Conservation (phyloP, 495 filamentous ascomycete species). For the Podospora didyma region DNA sequence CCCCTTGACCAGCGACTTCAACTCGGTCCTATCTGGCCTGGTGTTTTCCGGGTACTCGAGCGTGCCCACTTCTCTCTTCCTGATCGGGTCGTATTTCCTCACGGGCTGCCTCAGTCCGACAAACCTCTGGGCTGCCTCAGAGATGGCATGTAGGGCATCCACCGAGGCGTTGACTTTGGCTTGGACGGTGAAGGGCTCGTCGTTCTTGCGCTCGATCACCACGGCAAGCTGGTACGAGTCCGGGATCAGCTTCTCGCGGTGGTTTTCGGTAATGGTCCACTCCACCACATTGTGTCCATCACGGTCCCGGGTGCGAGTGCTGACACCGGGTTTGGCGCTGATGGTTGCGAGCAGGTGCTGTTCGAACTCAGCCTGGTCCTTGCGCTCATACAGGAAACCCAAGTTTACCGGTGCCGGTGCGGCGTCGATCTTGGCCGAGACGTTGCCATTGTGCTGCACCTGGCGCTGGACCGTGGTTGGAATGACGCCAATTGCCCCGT, state of each 20-base stretch:
- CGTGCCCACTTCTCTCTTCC: not conserved
- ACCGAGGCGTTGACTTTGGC: constrained; percentile 6
- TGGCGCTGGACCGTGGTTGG: not conserved
- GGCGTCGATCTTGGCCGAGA: not conserved
- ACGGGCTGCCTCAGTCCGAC: constrained; percentile 2
- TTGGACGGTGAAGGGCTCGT: constrained; percentile 2
- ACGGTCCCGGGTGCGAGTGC: constrained; percentile 1
- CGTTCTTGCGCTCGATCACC: not conserved
- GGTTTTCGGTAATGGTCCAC: constrained; percentile 1
- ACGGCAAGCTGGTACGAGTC: constrained; percentile 6
- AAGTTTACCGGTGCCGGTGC: not conserved
- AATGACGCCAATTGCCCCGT: constrained; percentile 1
- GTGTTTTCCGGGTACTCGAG: constrained; percentile 5
- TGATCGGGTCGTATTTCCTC: not conserved
- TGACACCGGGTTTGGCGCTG: not conserved
- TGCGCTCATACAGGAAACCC: not conserved
- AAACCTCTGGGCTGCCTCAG: not conserved
- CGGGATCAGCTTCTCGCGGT: not conserved
- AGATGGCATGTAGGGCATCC: not conserved
- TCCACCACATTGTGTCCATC: constrained; percentile 1
- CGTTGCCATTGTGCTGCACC: not conserved
- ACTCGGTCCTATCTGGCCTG: not conserved
- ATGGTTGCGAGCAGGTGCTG: constrained; percentile 1
- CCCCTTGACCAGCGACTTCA: not conserved
- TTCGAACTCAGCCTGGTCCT: not conserved